Percentiles rank a stretch among this genome's conserved stretches.
Evolutionary conservation across 257 asterid genomes (phyloP).

Genomic region (Craterostigma plantagineum): DNA sequence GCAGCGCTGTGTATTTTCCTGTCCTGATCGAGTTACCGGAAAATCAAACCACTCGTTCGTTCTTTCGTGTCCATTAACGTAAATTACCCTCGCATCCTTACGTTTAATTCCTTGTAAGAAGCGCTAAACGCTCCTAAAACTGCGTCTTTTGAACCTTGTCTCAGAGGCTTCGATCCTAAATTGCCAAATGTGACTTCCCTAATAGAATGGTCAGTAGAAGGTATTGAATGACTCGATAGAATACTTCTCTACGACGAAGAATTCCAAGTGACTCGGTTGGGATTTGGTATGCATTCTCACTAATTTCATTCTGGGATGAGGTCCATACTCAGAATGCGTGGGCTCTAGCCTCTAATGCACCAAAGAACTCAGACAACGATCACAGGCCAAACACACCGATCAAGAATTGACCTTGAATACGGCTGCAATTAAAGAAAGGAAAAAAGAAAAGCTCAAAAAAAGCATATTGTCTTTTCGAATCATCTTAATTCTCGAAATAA

Average conservation of each 20-base stretch:
- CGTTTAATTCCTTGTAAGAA: slow-evolving; percentile 70
- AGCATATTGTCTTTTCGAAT: no score
- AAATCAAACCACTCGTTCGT: slow-evolving; percentile 51
- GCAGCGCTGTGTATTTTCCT: slow-evolving; percentile 48
- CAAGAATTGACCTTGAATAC: no score
- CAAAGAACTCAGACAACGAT: neutral
- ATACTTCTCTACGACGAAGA: slow-evolving; percentile 33
- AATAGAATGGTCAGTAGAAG: slow-evolving; percentile 35
- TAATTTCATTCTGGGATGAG: slow-evolving; percentile 24
- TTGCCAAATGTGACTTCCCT: slow-evolving; percentile 54
- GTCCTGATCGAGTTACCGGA: slow-evolving; percentile 69
- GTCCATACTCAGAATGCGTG: slow-evolving; percentile 22
- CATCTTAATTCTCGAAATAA: no score
- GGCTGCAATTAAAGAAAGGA: no score
- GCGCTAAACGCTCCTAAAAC: slow-evolving; percentile 53
- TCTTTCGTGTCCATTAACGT: slow-evolving; percentile 51
- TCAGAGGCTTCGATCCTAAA: slow-evolving; percentile 29
- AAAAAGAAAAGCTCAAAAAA: no score
- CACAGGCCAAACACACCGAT: no score
- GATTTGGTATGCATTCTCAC: slow-evolving; percentile 15
- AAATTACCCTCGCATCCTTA: slow-evolving; percentile 66
- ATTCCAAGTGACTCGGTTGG: slow-evolving; percentile 18
- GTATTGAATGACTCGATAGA: slow-evolving; percentile 35
- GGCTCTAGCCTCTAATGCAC: no score
- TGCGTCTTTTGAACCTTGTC: slow-evolving; percentile 68